A percentile compares a stretch with the other conserved stretches of the same genome.
phyloP scores from a whole-genome alignment of 305 asterid species.

The Rubia tinctorum region DNA sequence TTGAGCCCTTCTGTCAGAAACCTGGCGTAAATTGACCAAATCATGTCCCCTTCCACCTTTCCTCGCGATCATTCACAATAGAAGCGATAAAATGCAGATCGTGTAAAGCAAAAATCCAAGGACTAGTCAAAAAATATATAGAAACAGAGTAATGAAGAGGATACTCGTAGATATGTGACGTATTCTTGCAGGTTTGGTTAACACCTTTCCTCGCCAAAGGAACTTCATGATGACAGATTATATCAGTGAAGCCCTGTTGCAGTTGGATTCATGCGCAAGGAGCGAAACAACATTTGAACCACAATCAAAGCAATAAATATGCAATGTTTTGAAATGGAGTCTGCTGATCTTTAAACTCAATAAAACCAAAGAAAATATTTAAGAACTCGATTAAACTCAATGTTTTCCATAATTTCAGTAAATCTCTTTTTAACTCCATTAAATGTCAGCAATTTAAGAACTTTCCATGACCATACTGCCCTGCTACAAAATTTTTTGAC shows the following conservation, averaged over 20 bases:
- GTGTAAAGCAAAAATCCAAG: too few relatives aligned
- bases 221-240: conserved; percentile 1
- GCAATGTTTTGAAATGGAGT: not conserved
- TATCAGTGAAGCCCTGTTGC: not conserved
- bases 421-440: not conserved
- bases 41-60: not conserved
- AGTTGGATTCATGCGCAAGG: not conserved
- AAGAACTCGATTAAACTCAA: too few relatives aligned
- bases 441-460: not conserved
- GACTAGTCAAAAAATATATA: not conserved
- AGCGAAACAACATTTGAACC: not conserved
- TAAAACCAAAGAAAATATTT: not conserved
- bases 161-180: conserved; percentile 5
- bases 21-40: not conserved
- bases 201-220: not conserved
- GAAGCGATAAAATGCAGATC: too few relatives aligned
- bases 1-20: not conserved
- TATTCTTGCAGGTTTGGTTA: not conserved
- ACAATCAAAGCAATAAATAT: not conserved
- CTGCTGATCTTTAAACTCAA: not conserved
- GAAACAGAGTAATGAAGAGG: not conserved
- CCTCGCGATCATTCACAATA: not conserved
- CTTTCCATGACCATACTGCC: not conserved
- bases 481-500: not conserved
- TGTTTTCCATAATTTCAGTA: not conserved